A percentile compares a stretch with the other conserved stretches of the same genome.
phyloP scores from a whole-genome alignment of 1,284 basidiomycete species.

The Xerocomus alliaceus region DNA sequence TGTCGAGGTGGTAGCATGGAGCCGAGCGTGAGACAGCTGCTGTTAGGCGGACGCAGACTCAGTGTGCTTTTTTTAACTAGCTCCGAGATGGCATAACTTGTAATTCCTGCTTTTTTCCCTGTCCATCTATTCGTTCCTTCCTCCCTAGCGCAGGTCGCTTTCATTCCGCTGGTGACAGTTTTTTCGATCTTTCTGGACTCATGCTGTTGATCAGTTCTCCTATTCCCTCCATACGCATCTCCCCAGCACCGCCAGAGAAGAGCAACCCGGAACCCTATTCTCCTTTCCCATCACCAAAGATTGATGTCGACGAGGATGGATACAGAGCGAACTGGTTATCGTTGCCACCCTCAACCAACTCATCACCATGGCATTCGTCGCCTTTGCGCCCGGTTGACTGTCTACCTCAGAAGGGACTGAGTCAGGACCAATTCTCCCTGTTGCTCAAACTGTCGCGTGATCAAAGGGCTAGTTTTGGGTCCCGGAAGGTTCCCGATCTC shows the following conservation, averaged over 20 bases:
- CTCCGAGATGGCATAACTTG: too few relatives aligned
- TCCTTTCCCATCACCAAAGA: conserved; percentile 53
- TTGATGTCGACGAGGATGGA: conserved; percentile 48
- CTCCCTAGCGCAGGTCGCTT: conserved; percentile 56
- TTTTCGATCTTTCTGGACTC: conserved; percentile 1
- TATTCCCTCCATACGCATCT: conserved; percentile 72
- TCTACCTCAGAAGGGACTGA: conserved; percentile 58
- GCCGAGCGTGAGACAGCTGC: conserved; percentile 1
- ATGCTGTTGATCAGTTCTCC: conserved; percentile 56
- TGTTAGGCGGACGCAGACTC: too few relatives aligned
- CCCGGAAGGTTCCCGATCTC: conserved; percentile 62
- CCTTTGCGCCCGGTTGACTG: conserved; percentile 56
- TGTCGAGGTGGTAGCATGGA: not conserved
- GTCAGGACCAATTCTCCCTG: conserved; percentile 66
- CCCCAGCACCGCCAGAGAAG: conserved; percentile 63
- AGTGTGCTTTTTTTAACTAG: not conserved
- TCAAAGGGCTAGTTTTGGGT: conserved; percentile 52
- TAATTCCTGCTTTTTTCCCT: not conserved
- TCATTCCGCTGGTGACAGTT: conserved; percentile 23
- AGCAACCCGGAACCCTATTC: conserved; percentile 61
- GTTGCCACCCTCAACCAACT: conserved; percentile 52
- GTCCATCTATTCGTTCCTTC: too few relatives aligned
- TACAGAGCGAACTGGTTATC: conserved; percentile 65
- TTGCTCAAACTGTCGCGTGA: conserved; percentile 65
- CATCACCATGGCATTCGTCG: conserved; percentile 54